Evolutionary conservation across 805 yeast genomes (phyloP).

Genomic region (Maudiozyma serrabonitensis): DNA sequence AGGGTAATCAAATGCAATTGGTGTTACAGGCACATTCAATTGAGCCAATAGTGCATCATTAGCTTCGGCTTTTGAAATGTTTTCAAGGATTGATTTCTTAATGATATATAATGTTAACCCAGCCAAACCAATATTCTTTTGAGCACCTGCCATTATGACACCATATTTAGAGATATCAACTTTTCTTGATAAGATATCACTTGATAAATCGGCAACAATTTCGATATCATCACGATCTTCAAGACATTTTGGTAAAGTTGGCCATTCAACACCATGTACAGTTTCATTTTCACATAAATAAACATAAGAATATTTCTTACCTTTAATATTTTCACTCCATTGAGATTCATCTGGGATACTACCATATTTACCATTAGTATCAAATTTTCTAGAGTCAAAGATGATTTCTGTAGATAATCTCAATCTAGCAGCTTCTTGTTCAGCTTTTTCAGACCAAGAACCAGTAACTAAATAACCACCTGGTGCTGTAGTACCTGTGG

Average conservation of each 20-base stretch:
- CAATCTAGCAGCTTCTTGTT: constrained; percentile 76
- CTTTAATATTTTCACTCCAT: constrained; percentile 46
- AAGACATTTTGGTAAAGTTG: constrained; percentile 35
- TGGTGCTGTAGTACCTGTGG: constrained; percentile 63
- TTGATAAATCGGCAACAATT: constrained; percentile 89
- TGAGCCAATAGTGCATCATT: constrained; percentile 49
- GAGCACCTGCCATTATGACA: constrained; percentile 94
- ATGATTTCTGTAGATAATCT: constrained; percentile 68
- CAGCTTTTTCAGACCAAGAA: constrained; percentile 83
- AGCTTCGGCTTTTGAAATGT: constrained; percentile 41
- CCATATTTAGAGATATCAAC: constrained; percentile 82
- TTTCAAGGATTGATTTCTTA: constrained; percentile 66
- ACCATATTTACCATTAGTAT: constrained; percentile 46
- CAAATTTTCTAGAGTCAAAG: constrained; percentile 47
- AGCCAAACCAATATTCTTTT: constrained; percentile 94
- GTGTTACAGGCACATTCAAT: constrained; percentile 65
- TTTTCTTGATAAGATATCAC: constrained; percentile 75
- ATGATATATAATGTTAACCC: constrained; percentile 89
- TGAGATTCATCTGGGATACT: constrained; percentile 54
- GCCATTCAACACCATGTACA: constrained; percentile 86
- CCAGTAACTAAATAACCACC: constrained; percentile 90
- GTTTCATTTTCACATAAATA: constrained; percentile 96
- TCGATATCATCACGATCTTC: constrained; percentile 54
- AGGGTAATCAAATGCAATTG: constrained; percentile 84
- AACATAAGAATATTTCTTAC: constrained; percentile 61